Base-by-base conservation (phyloP, 352 stramenopile species). In the Globisporangium mamillatum region DNA sequence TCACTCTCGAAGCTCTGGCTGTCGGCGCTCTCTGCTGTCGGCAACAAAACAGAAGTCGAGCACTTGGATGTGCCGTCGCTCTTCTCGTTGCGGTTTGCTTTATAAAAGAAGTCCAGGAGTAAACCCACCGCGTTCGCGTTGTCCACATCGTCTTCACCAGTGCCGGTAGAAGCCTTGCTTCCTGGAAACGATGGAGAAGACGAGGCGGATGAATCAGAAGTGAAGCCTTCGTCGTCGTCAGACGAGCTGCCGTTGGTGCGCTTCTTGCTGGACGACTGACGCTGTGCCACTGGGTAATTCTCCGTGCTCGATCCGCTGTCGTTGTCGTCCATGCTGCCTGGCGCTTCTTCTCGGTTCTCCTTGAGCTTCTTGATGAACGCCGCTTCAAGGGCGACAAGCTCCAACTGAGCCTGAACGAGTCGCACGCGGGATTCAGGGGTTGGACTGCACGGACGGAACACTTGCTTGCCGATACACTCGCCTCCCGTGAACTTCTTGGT, bases 401-500 rank as follows among this genome's bases (percentile, higher is more conserved):
- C 87, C 25, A 90, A 65, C 24, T 93, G 80, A 3, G 85, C 87
- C 61, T 92, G 79, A 73, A 93, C 91, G 46, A 92, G 77, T 16
- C 82, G 77, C 41, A 89, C 81, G 10, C 79, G 75, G 24, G 85
- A 79, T 55, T 90, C 80, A 9, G 85, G 85, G 12, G 87, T 92
- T 29, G 82, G 77, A 41, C 72, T 88, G 71, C 83, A 89, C 22
- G 88, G 88, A 8, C 88, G 85, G 61, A 93, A 95, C 29, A 95
- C 86, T 68, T 95, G 88, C 75, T 97, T 97, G 50, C 91, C 91
- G 60, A 97, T 97, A 65, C 86, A 97, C 70, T 95, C 88, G 59
- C 84, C 88, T 34, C 91, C 91, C 6, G 91, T 95, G 71, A 97
- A 97, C 77, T 97, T 97, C 75, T 97, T 97, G 14, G 91, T 97